Evolutionary conservation across 1,139 yeast species (phyloP), one percentile per base, ranked within the genome.

Genomic region (Saccharomyces pastorianus): DNA sequence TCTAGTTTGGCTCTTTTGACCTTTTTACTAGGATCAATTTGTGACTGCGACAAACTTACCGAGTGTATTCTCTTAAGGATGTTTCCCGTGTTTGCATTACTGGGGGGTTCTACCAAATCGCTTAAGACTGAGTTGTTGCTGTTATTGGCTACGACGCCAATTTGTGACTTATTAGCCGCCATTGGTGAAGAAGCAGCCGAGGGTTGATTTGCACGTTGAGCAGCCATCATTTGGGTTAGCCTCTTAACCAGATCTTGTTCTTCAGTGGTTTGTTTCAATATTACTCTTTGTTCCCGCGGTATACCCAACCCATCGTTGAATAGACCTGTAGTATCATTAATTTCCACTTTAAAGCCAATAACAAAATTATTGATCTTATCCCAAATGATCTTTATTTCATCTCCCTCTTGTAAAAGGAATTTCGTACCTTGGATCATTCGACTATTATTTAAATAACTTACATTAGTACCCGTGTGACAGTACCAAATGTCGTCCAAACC

Each of bases 401-500:
- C 96, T 1, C 84, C 85, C 58, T 85, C 76, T 61, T 75, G 80
- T 0, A 90, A 63, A 57, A 80, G 77, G 0, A 78, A 78, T 60
- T 88, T 88, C 41, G 77, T 75, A 1, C 85, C 85, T 57, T 81
- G 81, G 0, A 86, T 86, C 47, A 90, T 65, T 50, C 75, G 76
- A 13, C 71, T 68, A 4, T 79, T 79, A 64, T 90, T 88, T 8
- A 90, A 78, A 59, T 75, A 80, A 65, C 96, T 88, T 1, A 88
- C 85, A 67, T 90, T 90, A 0, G 95, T 82, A 52, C 95, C 86
- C 58, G 77, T 80, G 64, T 88, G 96, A 47, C 87, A 71, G 17
- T 90, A 72, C 96, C 96, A 89, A n/a, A 88, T 74, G 63, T 84
- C 90, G 55, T 84, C 88, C 2, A 80, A 71, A 56, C 84, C 82